Base-by-base conservation (phyloP, 352 stramenopile genomes). In the Blastocystis sp. region DNA sequence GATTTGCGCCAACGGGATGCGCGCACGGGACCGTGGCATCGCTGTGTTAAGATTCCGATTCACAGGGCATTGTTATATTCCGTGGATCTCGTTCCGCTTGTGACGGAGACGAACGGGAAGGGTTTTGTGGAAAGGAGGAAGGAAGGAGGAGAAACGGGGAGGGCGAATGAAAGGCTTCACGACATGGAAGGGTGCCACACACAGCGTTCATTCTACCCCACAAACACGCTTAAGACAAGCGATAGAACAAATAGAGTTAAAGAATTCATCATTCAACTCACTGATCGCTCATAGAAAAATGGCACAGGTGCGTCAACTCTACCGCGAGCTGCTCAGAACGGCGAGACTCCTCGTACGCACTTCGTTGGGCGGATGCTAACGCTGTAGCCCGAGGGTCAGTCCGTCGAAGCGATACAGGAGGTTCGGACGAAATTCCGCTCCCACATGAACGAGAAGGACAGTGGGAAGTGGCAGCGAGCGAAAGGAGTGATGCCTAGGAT, bases 401-500 rank as follows among this genome's bases (percentile, higher is more conserved):
- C 35, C 12, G 2, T 45, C 13, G n/a, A 39, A n/a, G 60, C 79
- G 31, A 45, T 89, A 3, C 63, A 89, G 31, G 79, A 89, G 41
- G 66, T 89, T 37, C 79, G 79, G 79, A 80, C 63, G 16, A 89
- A 77, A 77, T 89, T 89, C 29, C 79, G 45, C 60, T 29, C 31
- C 29, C 37, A 89, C 26, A 71, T 77, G 19, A 71, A 61, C 19
- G 67, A 89, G 67, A 89, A 16, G 55, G 79, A 89, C 62, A 4
- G 41, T 24, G 26, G 35, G n/a, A 80, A 59, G 67, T 80, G 26
- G n/a, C 3, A 79, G 26, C 21, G 2, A 4, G n/a, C 21, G 13
- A 33, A 3, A 39, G 66, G 26, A 41, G 41, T 85, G 3, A 50
- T 2, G 13, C n/a, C 16, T 35, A 85, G 74, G 29, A 85, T 85